Percentiles rank a stretch among this genome's conserved stretches.
These are phyloP conservation scores for Atkinsonella hypoxylon DNA, from an alignment of 2,329 filamentous ascomycete species.

Conservation along the genomic window DNA sequence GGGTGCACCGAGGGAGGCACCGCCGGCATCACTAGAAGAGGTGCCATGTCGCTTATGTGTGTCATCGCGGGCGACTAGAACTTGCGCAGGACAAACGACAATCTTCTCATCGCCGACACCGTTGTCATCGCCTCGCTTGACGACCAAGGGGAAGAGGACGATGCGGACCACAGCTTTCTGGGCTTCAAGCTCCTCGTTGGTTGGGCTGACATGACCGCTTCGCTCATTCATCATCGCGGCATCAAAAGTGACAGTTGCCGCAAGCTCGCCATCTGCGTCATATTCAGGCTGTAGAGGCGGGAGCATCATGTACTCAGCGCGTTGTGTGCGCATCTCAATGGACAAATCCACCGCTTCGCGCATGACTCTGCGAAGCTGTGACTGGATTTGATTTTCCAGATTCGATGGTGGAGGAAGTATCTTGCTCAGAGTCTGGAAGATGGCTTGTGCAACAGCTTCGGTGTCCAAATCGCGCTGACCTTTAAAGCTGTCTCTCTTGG, in stretches of 20 bases:
- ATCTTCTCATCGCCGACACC: constrained; percentile 88
- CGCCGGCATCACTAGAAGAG: constrained; percentile 41
- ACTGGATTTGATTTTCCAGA: constrained; percentile 67
- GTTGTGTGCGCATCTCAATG: constrained; percentile 94
- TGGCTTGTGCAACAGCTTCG: constrained; percentile 79
- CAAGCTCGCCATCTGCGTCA: constrained; percentile 81
- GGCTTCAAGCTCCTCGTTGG: constrained; percentile 71
- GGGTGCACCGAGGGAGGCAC: constrained; percentile 27
- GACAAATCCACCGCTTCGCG: constrained; percentile 79
- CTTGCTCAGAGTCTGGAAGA: constrained; percentile 71
- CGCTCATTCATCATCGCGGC: constrained; percentile 91
- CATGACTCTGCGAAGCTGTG: constrained; percentile 79
- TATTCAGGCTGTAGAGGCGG: constrained; percentile 91
- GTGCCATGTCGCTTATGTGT: constrained; percentile 27
- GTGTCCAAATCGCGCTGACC: constrained; percentile 80
- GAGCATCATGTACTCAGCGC: constrained; percentile 97
- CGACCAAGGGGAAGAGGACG: constrained; percentile 89
- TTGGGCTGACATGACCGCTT: constrained; percentile 44
- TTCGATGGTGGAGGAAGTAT: constrained; percentile 80
- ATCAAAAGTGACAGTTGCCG: constrained; percentile 83
- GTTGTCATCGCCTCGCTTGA: constrained; percentile 85
- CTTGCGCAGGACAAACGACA: constrained; percentile 89
- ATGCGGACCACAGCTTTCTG: constrained; percentile 71
- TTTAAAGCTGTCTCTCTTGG: constrained; percentile 67
- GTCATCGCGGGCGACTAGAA: constrained; percentile 57